Base-by-base conservation (phyloP, 1,284 basidiomycete species). In the Cerioporus squamosus region DNA sequence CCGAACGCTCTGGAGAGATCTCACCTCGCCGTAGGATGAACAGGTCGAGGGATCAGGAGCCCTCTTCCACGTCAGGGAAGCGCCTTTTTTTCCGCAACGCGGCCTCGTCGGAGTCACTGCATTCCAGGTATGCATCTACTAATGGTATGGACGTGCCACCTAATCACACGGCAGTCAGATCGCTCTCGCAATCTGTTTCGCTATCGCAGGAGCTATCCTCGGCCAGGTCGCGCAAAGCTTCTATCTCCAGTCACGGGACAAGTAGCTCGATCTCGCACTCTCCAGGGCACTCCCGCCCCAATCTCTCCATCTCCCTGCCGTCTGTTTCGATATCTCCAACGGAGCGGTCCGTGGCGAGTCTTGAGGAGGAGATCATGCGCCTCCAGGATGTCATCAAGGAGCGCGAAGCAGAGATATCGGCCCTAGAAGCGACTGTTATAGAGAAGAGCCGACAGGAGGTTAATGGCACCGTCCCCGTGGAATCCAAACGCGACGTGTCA, bases 191-290 rank as follows among this genome's bases (percentile, higher is more conserved):
- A 77, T 94, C 91, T 71, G 85, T 88, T 79, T 95, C 94, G 80
- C 87, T 95, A 67, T 95, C 94, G 78, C 94, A 95, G 93, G 94
- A 97, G 85, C 87, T 95, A 65, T 95, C 90, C 66, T 95, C 87
- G 79, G 92, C 82, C 81, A 90, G 88, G 71, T 93, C 88, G 78
- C 90, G 89, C 83, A 90, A 90, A 79, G 79, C 81, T 69, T 91
- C 90, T 64, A 83, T 82, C 64, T 90, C 88, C 65, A 90, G 87
- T 72, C 82, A 87, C 71, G 85, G 83, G 66, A 87, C 85, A 59
- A 81, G 79, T 83, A 85, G 83, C 65, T 84, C 85, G 14, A 51
- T 76, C 53, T 74, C 78, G 33, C 79, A 84, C 68, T 84, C 84
- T 31, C 79, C 75, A 47, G 69, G 73, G 10, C 68, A 72, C 42